These are phyloP conservation scores for Aspergillus novoparasiticus DNA, from an alignment of 2,329 filamentous ascomycete species.

Conservation along the genomic window DNA sequence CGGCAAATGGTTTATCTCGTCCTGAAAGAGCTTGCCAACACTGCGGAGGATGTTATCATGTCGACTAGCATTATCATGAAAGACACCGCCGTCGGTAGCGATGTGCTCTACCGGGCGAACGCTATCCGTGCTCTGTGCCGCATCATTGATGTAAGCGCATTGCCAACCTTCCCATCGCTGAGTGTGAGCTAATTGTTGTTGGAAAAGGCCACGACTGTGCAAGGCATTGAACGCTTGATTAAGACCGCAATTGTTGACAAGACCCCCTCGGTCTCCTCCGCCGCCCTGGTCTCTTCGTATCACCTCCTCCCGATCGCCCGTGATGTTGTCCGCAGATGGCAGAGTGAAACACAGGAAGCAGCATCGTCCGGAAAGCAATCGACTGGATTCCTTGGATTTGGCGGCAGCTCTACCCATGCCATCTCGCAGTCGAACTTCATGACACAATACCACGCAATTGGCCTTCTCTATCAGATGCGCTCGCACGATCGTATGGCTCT, in stretches of 20 bases:
- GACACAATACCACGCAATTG: conserved; percentile 98
- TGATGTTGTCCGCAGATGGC: conserved; percentile 95
- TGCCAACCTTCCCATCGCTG: neutral
- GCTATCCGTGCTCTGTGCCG: conserved; percentile 93
- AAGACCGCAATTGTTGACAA: conserved; percentile 99
- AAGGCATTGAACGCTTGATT: conserved; percentile 96
- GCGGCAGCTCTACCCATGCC: conserved; percentile 72
- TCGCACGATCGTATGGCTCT: conserved; percentile 96
- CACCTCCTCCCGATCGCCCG: conserved; percentile 94
- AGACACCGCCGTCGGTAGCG: conserved; percentile 92
- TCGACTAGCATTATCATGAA: conserved; percentile 99
- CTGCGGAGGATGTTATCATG: conserved; percentile 99
- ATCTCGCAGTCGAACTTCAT: conserved; percentile 87
- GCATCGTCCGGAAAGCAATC: conserved; percentile 87
- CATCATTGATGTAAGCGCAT: conserved; percentile 80
- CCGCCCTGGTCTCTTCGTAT: conserved; percentile 94
- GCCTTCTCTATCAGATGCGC: conserved; percentile 95
- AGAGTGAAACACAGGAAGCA: conserved; percentile 97
- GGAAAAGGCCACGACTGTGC: conserved; percentile 81
- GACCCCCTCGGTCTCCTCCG: conserved; percentile 94
- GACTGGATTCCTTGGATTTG: conserved; percentile 88
- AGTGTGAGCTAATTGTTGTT: conserved; percentile 17
- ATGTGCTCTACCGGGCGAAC: conserved; percentile 91
- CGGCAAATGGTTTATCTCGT: conserved; percentile 99
- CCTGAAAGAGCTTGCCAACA: conserved; percentile 94